Evolutionary conservation across 495 filamentous ascomycete genomes (phyloP).

Genomic region (Neurospora tetraspora): DNA sequence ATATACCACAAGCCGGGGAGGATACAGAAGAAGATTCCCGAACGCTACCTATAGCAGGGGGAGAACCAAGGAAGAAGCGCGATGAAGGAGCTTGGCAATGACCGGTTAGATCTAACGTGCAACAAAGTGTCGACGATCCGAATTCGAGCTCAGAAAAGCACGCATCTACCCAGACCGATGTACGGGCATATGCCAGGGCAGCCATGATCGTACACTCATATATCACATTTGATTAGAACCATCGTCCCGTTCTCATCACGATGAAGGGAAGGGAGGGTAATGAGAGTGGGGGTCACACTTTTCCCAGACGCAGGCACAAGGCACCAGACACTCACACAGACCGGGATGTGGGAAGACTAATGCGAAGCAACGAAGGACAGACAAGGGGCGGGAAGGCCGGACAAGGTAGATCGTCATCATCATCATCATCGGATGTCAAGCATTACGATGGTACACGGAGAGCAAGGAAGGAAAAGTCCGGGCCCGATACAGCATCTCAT

Average conservation of each 20-base stretch:
- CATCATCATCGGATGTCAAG: not conserved
- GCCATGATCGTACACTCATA: not conserved
- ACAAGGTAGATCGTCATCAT: not conserved
- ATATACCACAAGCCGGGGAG: not conserved
- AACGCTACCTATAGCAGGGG: not conserved
- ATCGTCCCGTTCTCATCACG: not conserved
- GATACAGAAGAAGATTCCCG: not conserved
- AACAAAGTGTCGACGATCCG: not conserved
- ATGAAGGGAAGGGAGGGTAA: not conserved
- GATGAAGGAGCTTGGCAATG: not conserved
- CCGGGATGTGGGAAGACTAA: not conserved
- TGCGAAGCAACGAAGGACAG: not conserved
- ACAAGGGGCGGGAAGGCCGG: not conserved
- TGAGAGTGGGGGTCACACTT: not conserved
- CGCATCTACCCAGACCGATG: not conserved
- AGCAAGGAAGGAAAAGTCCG: not conserved
- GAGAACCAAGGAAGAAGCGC: not conserved
- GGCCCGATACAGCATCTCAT: not conserved
- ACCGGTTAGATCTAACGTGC: not conserved
- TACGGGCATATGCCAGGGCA: not conserved
- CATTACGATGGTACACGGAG: not conserved
- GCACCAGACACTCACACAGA: not conserved
- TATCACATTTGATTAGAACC: not conserved
- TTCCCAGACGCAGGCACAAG: not conserved
- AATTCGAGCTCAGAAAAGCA: not conserved